A percentile compares a stretch with the other conserved stretches of the same genome.
phyloP scores from a whole-genome alignment of 2,329 filamentous ascomycete species.

The Apiospora marii region DNA sequence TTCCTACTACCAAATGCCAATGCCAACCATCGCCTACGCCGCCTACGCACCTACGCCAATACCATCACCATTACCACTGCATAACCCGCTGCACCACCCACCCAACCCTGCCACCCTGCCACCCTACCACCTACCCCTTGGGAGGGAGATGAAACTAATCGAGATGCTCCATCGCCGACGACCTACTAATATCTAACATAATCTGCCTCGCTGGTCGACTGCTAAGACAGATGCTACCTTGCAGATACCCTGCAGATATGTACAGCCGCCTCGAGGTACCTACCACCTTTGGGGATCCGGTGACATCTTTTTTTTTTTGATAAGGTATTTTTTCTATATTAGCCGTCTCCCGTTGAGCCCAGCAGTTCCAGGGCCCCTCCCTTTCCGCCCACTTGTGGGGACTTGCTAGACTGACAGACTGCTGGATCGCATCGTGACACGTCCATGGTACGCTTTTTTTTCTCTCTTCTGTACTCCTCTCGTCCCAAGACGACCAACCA shows the following conservation, averaged over 20 bases:
- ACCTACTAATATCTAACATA: slow-evolving; percentile 6
- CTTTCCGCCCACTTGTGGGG: not conserved
- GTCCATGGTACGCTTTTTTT: not conserved
- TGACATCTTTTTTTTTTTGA: not conserved
- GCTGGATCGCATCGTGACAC: slow-evolving; percentile 18
- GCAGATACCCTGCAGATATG: not conserved
- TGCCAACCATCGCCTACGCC: no score
- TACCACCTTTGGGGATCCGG: not conserved
- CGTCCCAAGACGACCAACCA: not conserved
- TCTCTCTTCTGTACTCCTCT: not conserved
- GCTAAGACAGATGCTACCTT: not conserved
- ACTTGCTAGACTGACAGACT: not conserved
- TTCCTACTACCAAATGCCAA: no score
- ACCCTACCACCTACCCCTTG: not conserved
- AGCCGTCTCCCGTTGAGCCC: not conserved
- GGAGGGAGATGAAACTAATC: slow-evolving; percentile 15
- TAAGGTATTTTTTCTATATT: not conserved
- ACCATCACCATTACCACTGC: no score
- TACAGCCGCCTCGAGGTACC: not conserved
- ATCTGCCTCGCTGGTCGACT: not conserved
- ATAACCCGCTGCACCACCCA: not conserved
- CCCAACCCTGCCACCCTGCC: not conserved
- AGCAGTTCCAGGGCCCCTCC: not conserved
- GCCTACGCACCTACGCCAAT: no score
- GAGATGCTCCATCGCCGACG: slow-evolving; percentile 8